Evolutionary conservation across 1,284 basidiomycete genomes (phyloP), one percentile per base, ranked within the genome.

Genomic region (Exobasidium rhododendri): DNA sequence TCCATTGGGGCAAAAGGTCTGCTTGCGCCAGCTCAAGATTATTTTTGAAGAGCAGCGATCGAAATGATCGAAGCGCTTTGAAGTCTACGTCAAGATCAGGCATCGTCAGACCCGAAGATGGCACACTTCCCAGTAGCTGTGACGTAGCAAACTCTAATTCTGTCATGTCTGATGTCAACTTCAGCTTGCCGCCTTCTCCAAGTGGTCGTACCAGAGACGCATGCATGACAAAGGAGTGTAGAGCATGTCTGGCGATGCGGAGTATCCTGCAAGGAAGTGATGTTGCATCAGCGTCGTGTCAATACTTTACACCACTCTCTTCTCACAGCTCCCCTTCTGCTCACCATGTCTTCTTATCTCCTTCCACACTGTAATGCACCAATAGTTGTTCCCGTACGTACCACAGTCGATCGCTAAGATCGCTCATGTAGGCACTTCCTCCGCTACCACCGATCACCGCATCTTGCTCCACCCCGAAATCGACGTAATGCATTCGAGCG

Each of bases 101-200:
- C 52, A 55, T 31, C 17, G 52, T 30, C 14, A 32, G 28, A 50
- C 47, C 7, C 7, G 47, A 20, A 14, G 24, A 10, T 4, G 40
- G 52, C 3, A 31, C 52, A 26, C 32, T n/a, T 1, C 65, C 62
- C 0, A 78, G 56, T 22, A 80, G 67, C 61, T 78, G 75, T 11
- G 67, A 66, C 13, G 80, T 55, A 4, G 89, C 87, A 79, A 97
- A 94, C 81, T 97, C 94, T 57, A 97, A 84, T 79, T 93, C 90
- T 0, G 94, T 90, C 91, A 96, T 94, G 79, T 97, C 94, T 57
- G 87, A 89, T 58, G 92, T 91, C 63, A 97, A 83, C 80, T 93
- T 91, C 35, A 97, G 84, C 76, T 94, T 94, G 1, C 92, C 90
- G 63, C 85, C 86, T 82, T 97, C 94, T 13, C 90, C 88, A 3